Conservation (phyloP, 2,329 filamentous ascomycete genomes). For the Aureobasidium sp. region DNA sequence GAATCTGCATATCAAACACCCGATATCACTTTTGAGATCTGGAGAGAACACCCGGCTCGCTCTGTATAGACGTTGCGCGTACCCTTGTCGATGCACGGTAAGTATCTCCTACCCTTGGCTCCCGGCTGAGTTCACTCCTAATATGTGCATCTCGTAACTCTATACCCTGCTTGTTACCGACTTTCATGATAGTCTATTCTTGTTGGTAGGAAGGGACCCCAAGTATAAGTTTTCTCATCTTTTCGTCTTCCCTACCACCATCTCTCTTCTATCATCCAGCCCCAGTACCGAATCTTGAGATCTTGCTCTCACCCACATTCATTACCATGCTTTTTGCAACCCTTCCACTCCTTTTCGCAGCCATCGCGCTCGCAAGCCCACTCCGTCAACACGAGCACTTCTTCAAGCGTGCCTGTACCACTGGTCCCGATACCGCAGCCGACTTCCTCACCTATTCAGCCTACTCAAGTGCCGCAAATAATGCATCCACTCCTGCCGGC, state of each 20-base stretch:
- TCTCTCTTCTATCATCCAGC: neutral
- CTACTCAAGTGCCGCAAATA: conserved; percentile 24
- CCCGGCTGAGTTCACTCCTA: neutral
- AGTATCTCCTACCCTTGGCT: neutral
- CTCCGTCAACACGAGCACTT: neutral
- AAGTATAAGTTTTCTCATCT: neutral
- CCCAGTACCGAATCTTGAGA: no score
- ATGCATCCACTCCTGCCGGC: conserved; percentile 22
- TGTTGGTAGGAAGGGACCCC: neutral
- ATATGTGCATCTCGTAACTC: conserved; percentile 1
- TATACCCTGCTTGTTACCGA: neutral
- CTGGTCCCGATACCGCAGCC: conserved; percentile 24
- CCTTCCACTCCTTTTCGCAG: conserved; percentile 4
- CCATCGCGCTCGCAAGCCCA: neutral
- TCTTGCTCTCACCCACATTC: neutral
- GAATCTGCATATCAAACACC: no score
- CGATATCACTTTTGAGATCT: no score
- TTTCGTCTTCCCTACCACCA: neutral
- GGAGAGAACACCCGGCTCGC: neutral
- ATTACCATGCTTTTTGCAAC: neutral
- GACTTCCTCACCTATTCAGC: conserved; percentile 24
- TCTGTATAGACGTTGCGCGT: neutral
- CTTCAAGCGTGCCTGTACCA: neutral
- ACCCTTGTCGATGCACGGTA: neutral
- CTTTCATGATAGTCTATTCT: neutral